A percentile compares a stretch with the other conserved stretches of the same genome.
phyloP scores from a whole-genome alignment of 441 rosid species.

The Hypseocharis bilobata region DNA sequence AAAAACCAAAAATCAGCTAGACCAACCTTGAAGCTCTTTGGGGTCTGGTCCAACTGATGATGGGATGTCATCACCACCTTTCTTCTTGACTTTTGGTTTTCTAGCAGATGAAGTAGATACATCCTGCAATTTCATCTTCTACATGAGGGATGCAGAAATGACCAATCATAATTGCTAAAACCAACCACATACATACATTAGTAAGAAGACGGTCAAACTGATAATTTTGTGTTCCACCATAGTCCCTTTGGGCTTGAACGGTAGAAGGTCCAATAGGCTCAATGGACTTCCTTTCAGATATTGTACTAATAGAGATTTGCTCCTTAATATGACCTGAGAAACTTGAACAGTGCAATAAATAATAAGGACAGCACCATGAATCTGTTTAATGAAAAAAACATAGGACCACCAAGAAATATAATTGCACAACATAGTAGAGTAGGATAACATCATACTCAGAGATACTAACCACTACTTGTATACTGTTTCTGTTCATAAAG shows the following conservation, averaged over 20 bases:
- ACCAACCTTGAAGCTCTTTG: conserved; percentile 60
- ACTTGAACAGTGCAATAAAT: conserved; percentile 59
- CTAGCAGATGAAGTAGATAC: conserved; percentile 39
- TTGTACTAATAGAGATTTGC: conserved; percentile 37
- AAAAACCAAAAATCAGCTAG: conserved; percentile 16
- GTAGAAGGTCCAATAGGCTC: conserved; percentile 31
- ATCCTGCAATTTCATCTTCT: conserved; percentile 50
- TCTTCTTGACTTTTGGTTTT: conserved; percentile 66
- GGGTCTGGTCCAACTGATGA: conserved; percentile 50
- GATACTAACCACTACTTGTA: too few species aligned
- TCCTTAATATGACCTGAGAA: conserved; percentile 60
- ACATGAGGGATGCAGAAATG: conserved; percentile 21
- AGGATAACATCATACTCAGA: too few species aligned
- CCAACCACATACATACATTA: conserved; percentile 39
- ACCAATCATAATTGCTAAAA: conserved; percentile 20
- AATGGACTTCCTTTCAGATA: conserved; percentile 38
- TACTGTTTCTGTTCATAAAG: too few species aligned
- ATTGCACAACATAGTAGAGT: too few species aligned
- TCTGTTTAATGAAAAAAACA: neutral
- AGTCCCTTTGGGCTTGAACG: conserved; percentile 38
- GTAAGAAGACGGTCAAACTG: conserved; percentile 29
- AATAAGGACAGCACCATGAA: conserved; percentile 38
- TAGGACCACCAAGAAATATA: neutral
- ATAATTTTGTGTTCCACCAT: conserved; percentile 32
- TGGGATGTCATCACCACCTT: conserved; percentile 36